Percentiles rank a stretch among this genome's conserved stretches.
Conservation (phyloP, 352 stramenopile genomes). For the Globisporangium emineosum region DNA sequence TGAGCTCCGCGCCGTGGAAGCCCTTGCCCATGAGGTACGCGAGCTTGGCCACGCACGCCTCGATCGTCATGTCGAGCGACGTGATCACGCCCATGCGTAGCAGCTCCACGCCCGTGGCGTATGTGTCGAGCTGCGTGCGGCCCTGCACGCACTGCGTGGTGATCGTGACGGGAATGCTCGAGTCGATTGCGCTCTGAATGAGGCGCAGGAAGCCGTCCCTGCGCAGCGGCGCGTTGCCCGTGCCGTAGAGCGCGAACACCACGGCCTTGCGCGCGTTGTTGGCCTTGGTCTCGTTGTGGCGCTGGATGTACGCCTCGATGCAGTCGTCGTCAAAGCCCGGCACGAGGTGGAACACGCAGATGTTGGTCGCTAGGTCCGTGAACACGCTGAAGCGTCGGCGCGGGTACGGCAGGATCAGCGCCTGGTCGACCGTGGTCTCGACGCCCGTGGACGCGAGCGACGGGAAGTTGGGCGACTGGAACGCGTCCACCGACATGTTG, state of each 20-base stretch:
- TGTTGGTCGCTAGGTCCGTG: slow-evolving; percentile 89
- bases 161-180: slow-evolving; percentile 89
- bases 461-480: slow-evolving; percentile 96
- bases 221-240: slow-evolving; percentile 91
- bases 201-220: slow-evolving; percentile 88
- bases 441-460: slow-evolving; percentile 92
- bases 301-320: slow-evolving; percentile 78
- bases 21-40: slow-evolving; percentile 93
- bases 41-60: slow-evolving; percentile 92
- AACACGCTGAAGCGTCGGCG: slow-evolving; percentile 87
- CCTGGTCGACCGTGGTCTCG: slow-evolving; percentile 89
- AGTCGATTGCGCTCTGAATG: slow-evolving; percentile 73
- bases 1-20: slow-evolving; percentile 55
- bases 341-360: slow-evolving; percentile 91
- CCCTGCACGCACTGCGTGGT: slow-evolving; percentile 94
- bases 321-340: slow-evolving; percentile 86
- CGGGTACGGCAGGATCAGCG: slow-evolving; percentile 88
- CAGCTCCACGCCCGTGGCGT: slow-evolving; percentile 90
- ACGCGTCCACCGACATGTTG: slow-evolving; percentile 93
- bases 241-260: slow-evolving; percentile 95
- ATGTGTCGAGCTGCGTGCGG: slow-evolving; percentile 91
- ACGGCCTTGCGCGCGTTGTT: slow-evolving; percentile 46
- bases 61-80: slow-evolving; percentile 95
- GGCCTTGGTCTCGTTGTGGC: slow-evolving; percentile 43
- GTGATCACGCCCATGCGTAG: slow-evolving; percentile 92